Base-by-base conservation (phyloP, 257 asterid genomes). In the Gentiana dahurica region DNA sequence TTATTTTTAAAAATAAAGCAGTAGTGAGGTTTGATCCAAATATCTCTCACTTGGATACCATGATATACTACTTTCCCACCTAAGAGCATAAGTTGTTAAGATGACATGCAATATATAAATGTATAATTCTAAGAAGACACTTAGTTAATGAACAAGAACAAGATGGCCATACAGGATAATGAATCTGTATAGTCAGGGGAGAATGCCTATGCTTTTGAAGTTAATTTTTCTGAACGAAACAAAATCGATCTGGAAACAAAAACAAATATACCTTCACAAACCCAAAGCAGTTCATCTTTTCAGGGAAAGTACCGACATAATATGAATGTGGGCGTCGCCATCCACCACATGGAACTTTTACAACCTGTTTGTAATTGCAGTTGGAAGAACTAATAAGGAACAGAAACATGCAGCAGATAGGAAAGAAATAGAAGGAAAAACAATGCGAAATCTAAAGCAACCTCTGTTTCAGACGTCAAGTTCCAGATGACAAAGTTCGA, bases 321-420 rank as follows among this genome's bases (percentile, higher is more conserved):
- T 68, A 87, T 71, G 98, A 83, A 81, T 85, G 89, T 73, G 96
- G 98, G 47, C 98, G 98, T 62, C 96, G 79, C 95, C 98, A 87
- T 74, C 98, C 98, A 65, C 98, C 98, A 59, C 98, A 91, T 49
- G 82, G 67, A 64, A 87, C 73, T 76, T 83, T 83, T 48, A 75
- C 58, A 56, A 83, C 98, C 98, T 91, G 65, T 51, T 51, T 41
- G 70, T 55, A 50, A 12, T 11, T 8, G 53, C n/a, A 53, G 9
- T 13, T 53, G 24, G 58, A 0, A 60, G n/a, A 3, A 58, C 49
- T 68, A 11, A 50, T 35, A 43, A 32, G 54, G 46, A 33, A 38
- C 12, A 51, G 49, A 34, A 34, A 8, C 13, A 12, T 54, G 43
- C 12, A 47, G 34, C 8, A 58, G 38, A 53, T 35, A 4, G 12